Percentiles rank a stretch among this genome's conserved stretches.
Evolutionary conservation across 495 filamentous ascomycete species (phyloP).

Genomic region (Penicillium cosmopolitanum): DNA sequence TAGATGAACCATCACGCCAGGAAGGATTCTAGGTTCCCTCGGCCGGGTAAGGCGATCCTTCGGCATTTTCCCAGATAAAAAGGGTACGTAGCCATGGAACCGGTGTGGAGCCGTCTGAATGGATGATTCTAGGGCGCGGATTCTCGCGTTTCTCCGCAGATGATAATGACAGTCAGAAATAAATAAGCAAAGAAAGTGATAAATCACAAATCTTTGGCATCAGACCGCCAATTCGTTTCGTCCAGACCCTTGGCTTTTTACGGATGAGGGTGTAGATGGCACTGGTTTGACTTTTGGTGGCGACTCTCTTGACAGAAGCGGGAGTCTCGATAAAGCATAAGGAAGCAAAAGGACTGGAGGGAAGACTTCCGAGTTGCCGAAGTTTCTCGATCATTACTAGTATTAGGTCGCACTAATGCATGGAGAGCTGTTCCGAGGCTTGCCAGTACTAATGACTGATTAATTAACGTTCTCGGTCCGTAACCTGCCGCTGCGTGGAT

Average conservation of each 20-base stretch:
- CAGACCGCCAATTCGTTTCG: background rate
- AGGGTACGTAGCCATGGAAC: constrained; percentile 13
- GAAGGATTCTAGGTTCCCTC: constrained; percentile 20
- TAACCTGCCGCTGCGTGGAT: constrained; percentile 9
- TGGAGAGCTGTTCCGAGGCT: background rate
- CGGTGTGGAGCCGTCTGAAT: constrained; percentile 17
- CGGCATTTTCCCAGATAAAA: constrained; percentile 17
- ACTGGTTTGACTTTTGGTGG: background rate
- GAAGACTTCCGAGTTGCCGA: too few species aligned
- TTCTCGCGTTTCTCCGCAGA: background rate
- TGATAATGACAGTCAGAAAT: background rate
- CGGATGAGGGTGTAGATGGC: background rate
- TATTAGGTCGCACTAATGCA: background rate
- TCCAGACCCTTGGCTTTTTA: background rate
- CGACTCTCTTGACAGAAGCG: background rate
- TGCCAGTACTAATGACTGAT: background rate
- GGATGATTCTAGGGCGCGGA: background rate
- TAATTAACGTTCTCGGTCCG: constrained; percentile 9
- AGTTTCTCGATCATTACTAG: too few species aligned
- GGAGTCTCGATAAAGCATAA: too few species aligned
- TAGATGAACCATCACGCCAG: background rate
- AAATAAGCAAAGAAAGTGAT: constrained; percentile 1
- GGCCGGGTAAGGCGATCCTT: constrained; percentile 32
- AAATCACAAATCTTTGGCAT: background rate
- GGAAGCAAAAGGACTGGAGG: too few species aligned